Conservation (phyloP, 495 filamentous ascomycete genomes). For the Xylaria acuta region DNA sequence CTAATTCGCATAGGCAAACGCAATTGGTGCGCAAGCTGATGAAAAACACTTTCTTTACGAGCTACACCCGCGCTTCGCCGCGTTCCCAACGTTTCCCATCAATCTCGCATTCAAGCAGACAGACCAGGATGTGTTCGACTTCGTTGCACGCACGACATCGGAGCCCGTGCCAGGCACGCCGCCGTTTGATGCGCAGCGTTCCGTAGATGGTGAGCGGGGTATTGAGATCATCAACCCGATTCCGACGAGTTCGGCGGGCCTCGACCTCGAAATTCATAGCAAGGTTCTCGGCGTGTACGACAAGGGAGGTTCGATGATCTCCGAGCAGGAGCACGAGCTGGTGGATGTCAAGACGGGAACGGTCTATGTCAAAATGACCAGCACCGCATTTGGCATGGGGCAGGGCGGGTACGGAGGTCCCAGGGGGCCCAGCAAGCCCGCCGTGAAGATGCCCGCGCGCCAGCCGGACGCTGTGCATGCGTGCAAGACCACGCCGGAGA, state of each 20-base stretch:
- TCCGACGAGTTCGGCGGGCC: slow-evolving; percentile 33
- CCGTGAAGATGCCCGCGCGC: slow-evolving; percentile 30
- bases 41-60: slow-evolving; percentile 43
- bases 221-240: slow-evolving; percentile 37
- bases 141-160: slow-evolving; percentile 33
- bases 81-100: slow-evolving; percentile 41
- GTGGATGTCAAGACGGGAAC: slow-evolving; percentile 36
- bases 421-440: slow-evolving; percentile 31
- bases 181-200: slow-evolving; percentile 39
- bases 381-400: slow-evolving; percentile 38
- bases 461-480: slow-evolving; percentile 36
- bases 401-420: slow-evolving; percentile 42
- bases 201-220: slow-evolving; percentile 40
- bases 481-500: slow-evolving; percentile 37
- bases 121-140: slow-evolving; percentile 41
- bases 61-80: slow-evolving; percentile 37
- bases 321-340: slow-evolving; percentile 34
- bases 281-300: slow-evolving; percentile 40
- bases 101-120: slow-evolving; percentile 41
- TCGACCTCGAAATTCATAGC: slow-evolving; percentile 38
- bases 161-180: slow-evolving; percentile 37
- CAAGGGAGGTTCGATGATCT: slow-evolving; percentile 40
- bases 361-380: slow-evolving; percentile 35
- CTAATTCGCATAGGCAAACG: slow-evolving; percentile 32
- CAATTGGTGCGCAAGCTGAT: slow-evolving; percentile 38